Base-by-base conservation (phyloP, 2,329 filamentous ascomycete species). In the Xylariomycetidae sp. region DNA sequence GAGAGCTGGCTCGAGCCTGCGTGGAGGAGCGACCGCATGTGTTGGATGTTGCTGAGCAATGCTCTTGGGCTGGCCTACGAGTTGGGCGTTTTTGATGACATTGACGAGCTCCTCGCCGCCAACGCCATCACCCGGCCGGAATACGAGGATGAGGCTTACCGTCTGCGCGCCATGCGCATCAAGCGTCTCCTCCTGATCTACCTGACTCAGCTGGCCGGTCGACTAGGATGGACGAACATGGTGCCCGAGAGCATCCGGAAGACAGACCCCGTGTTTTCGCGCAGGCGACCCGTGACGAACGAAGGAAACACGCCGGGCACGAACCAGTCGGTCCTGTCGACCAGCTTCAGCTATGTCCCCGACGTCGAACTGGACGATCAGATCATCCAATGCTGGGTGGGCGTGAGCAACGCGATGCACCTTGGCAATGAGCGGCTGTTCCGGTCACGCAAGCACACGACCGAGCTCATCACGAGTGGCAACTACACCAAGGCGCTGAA, bases 1-100 rank as follows among this genome's bases (percentile, higher is more conserved):
- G 88, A 95, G 54, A 90, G 87, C 56, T 96, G 92, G 87, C 76
- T 96, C 4, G 92, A 98, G 58, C 92, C 92, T 3, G 90, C 87
- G 7, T 95, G 90, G 87, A 75, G 90, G 48, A 87, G 83, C 44
- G 90, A 95, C 52, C 83, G 88, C 34, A 94, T 95, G 85, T 94
- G 86, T 54, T 95, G 90, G 90, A 95, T 95, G 87, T 68, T 96
- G 10, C 72, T 96, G 19, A 93, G 87, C 52, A 93, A 88, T 23
- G 88, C 87, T 10, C 85, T 90, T 67, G 85, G 88, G 1, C 68
- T 96, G 23, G 87, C 85, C 0, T 94, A 94, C 47, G 92, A 98
- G 58, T 76, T 98, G 19, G 92, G 92, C 9, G 87, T 98, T 2
- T 98, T 96, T 49, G 92, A 96, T 47, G 79, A 89, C 38, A 86